Evolutionary conservation across 192 early-diverging fungal species (phyloP), one percentile per base, ranked within the genome.

Genomic region (Phycomyces nitens): DNA sequence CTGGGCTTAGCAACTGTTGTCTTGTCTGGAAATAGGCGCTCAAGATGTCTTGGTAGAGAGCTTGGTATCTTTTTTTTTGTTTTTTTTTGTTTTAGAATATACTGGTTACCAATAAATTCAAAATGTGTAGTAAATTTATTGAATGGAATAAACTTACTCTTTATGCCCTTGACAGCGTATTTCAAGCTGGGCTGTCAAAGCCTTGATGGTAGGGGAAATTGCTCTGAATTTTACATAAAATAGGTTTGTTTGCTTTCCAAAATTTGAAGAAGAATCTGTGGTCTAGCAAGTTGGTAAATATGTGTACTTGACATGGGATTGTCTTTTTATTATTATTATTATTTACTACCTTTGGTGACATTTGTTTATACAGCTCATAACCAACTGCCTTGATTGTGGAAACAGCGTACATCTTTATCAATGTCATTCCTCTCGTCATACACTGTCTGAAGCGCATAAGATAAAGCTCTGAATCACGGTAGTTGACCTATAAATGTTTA

Each of bases 361-460:
- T 78, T 44, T 84, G 86, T 69, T 88, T 90, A 34, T 77, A 67
- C 11, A 88, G 77, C 27, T 93, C 88, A 20, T 70, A 69, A 1
- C 77, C 79, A 23, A 94, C 68, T 15, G 71, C 73, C 23, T 90
- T 82, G 69, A 95, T 75, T 3, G 78, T 80, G 34, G 82, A 83
- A 24, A 94, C 86, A 62, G 88, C 85, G 58, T 93, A 81, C 82
- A 94, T 88, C 67, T 98, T 98, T 70, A 99, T 94, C 39, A 97
- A 75, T 20, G 95, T 88, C 73, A 99, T 86, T 6, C 89, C 92
- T 24, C 91, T 86, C n/a, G 94, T 94, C 78, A 96, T 89, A 72
- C 95, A 96, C 66, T 98, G 94, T 18, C 90, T 79, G 70, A 94
- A 97, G 20, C 94, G 82, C 90, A 96, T 92, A 34, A 89, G 79